A percentile compares a stretch with the other conserved stretches of the same genome.
phyloP scores from a whole-genome alignment of 768 basidiomycete genomes.

The Suillus subalutaceus region DNA sequence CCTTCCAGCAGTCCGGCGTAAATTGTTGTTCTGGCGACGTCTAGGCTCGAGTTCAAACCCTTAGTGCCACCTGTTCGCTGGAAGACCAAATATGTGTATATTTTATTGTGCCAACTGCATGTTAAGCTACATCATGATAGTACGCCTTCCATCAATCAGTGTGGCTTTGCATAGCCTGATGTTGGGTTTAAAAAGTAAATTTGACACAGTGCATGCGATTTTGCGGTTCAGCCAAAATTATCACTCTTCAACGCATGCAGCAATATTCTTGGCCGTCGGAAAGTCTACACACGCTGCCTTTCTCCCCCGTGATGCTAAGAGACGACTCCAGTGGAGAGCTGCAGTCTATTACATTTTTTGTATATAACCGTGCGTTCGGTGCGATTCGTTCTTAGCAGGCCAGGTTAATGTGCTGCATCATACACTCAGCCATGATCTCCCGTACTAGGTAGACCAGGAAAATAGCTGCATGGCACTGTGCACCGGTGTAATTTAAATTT shows the following conservation, averaged over 20 bases:
- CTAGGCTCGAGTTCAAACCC: not conserved
- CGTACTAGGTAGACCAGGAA: too few relatives aligned
- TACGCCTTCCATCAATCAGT: not conserved
- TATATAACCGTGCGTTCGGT: too few relatives aligned
- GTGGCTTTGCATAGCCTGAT: not conserved
- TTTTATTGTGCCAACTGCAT: not conserved
- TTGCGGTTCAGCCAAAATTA: not conserved
- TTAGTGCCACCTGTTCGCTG: not conserved
- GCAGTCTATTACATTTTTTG: not conserved
- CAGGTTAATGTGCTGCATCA: too few relatives aligned
- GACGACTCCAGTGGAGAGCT: not conserved
- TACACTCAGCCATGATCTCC: too few relatives aligned
- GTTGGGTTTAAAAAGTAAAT: not conserved
- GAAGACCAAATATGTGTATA: not conserved
- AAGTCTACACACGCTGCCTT: not conserved
- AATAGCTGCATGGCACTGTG: too few relatives aligned
- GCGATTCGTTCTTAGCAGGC: too few relatives aligned
- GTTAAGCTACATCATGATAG: not conserved
- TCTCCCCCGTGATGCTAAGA: not conserved
- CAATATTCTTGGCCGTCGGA: not conserved
- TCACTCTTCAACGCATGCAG: not conserved
- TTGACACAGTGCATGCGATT: not conserved
- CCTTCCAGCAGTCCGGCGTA: conserved; percentile 41
- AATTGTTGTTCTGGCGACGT: conserved; percentile 38
- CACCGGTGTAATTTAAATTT: too few relatives aligned